phyloP scores from a whole-genome alignment of 495 filamentous ascomycete genomes.

The Aspergillus nidulans region DNA sequence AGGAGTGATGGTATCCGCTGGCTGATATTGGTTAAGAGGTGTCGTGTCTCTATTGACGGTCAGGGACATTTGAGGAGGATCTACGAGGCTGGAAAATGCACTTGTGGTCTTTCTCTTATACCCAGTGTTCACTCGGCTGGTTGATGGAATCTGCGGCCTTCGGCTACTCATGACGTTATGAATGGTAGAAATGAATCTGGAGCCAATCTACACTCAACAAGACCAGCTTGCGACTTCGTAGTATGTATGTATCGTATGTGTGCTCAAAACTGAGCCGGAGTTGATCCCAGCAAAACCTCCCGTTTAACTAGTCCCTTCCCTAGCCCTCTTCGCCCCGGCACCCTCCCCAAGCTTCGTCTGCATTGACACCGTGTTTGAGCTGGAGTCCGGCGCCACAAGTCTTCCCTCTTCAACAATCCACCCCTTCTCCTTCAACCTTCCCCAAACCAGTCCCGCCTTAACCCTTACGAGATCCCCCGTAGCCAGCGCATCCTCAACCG shows the following conservation, averaged over 20 bases:
- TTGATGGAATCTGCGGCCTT: constrained; percentile 3
- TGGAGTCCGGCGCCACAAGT: constrained; percentile 43
- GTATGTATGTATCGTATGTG: not conserved
- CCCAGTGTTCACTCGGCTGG: not conserved
- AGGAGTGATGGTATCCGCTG: not conserved
- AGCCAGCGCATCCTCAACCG: constrained; percentile 79
- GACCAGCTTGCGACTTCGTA: not conserved
- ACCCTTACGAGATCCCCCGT: constrained; percentile 79
- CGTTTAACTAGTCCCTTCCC: not conserved
- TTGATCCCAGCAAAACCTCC: too few relatives aligned
- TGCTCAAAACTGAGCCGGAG: too few relatives aligned
- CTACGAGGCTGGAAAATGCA: constrained; percentile 18
- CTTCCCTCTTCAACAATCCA: constrained; percentile 56
- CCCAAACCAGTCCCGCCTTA: constrained; percentile 63
- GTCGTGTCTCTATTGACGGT: not conserved
- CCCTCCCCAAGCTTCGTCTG: constrained; percentile 16
- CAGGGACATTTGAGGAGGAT: not conserved
- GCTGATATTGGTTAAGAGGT: not conserved
- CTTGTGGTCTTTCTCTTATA: not conserved
- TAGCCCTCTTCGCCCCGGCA: constrained; percentile 6
- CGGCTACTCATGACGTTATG: constrained; percentile 30
- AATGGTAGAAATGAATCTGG: constrained; percentile 29
- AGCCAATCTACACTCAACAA: constrained; percentile 16
- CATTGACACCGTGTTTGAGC: not conserved
- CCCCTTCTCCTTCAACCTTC: constrained; percentile 53